Evolutionary conservation across 1,284 basidiomycete species (phyloP), one percentile per base, ranked within the genome.

Genomic region (Boletus subluridellus): DNA sequence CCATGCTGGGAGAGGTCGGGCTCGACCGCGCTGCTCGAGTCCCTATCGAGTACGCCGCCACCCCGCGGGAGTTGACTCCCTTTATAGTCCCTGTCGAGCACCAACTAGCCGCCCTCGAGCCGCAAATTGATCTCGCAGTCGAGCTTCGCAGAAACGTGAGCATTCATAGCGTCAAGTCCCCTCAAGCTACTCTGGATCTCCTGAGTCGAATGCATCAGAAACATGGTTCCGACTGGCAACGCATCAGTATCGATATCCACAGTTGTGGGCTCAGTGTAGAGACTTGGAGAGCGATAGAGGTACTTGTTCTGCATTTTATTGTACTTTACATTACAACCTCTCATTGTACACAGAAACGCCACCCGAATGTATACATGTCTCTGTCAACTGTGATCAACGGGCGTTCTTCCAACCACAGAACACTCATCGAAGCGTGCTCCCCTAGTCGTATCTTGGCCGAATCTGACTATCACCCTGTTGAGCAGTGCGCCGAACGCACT

Each of bases 1-100:
- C 90, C 21, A 86, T 94, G 82, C 75, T 94, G 5, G 92, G 92
- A 45, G 92, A 94, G 76, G 86, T 94, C 9, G 92, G 92, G 4
- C 72, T 94, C 48, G 92, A 94, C 72, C 83, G 87, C 44, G 77
- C 78, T 10, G 89, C 87, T 62, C 83, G 87, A 37, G 77, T 94
- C 17, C 86, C 90, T 0, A 79, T 80, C 59, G 74, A 84, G 54
- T 78, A 75, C 39, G 74, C 74, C 26, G 73, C 75, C 17, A 72
- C 68, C 42, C 77, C 77, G 2, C 79, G 82, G 32, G 72, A 77
- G 62, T 73, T 91, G 48, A 86, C 89, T 4, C 82, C 82, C 3
- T 90, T 93, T 70, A 79, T 78, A 21, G 82, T 88, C 21, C 89
- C 90, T 12, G 70, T 92, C 45, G 77, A 80, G 28, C 92, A 94